Conservation (phyloP, 1,139 yeast species). For the Kodamaea alishanica region DNA sequence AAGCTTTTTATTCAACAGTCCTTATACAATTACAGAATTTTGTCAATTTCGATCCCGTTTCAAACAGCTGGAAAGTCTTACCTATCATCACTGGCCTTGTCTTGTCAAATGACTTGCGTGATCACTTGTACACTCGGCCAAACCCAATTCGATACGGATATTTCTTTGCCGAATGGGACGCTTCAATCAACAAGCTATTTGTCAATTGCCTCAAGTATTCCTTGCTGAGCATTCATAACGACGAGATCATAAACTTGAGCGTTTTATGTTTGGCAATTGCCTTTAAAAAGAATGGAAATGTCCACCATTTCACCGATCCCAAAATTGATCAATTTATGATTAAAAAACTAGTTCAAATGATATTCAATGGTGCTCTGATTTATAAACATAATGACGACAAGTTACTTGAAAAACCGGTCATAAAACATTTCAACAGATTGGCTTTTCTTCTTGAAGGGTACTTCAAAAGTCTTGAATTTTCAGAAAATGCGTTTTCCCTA, state of each 20-base stretch:
- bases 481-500: slow-evolving; percentile 17
- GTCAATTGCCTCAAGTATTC: slow-evolving; percentile 22
- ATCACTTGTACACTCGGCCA: slow-evolving; percentile 29
- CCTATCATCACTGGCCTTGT: slow-evolving; percentile 56
- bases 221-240: slow-evolving; percentile 21
- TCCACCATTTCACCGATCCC: slow-evolving; percentile 23
- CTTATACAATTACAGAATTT: slow-evolving; percentile 36
- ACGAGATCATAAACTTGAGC: slow-evolving; percentile 27
- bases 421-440: slow-evolving; percentile 49
- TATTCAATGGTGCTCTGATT: slow-evolving; percentile 16
- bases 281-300: slow-evolving; percentile 20
- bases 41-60: slow-evolving; percentile 24
- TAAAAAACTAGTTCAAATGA: slow-evolving; percentile 19
- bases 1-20: slow-evolving; percentile 48
- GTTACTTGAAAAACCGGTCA: slow-evolving; percentile 35
- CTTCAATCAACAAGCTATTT: slow-evolving; percentile 22
- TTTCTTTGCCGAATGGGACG: slow-evolving; percentile 37
- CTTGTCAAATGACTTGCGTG: slow-evolving; percentile 38
- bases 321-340: slow-evolving; percentile 23
- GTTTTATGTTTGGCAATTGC: slow-evolving; percentile 34
- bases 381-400: slow-evolving; percentile 20
- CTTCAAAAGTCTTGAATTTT: slow-evolving; percentile 20
- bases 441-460: slow-evolving; percentile 45
- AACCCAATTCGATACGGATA: slow-evolving; percentile 25
- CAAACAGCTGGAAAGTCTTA: slow-evolving; percentile 52